Percentiles rank a stretch among this genome's conserved stretches.
These are phyloP conservation scores for Exophiala lecanii-corni DNA, from an alignment of 2,329 filamentous ascomycete species.

Conservation along the genomic window DNA sequence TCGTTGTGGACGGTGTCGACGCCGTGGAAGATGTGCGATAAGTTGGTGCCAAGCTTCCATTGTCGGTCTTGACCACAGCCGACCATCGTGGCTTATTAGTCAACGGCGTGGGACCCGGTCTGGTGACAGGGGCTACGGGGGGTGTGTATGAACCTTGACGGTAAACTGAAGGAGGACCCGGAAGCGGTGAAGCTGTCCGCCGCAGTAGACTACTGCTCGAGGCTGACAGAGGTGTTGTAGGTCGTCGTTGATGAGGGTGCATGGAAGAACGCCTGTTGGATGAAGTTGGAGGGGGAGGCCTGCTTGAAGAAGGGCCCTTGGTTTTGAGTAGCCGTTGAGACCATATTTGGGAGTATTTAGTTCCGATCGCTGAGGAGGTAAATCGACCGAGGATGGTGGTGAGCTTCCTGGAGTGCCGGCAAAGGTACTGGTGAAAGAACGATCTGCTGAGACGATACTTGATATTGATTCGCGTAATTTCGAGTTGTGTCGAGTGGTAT, in stretches of 20 bases:
- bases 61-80: slow-evolving; percentile 57
- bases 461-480: slow-evolving; percentile 89
- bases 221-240: slow-evolving; percentile 24
- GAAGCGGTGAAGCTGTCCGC: slow-evolving; percentile 22
- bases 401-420: slow-evolving; percentile 69
- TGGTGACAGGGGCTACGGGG: slow-evolving; percentile 37
- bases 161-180: slow-evolving; percentile 27
- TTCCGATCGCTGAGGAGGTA: slow-evolving; percentile 49
- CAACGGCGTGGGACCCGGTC: slow-evolving; percentile 38
- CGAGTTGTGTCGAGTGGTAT: slow-evolving; percentile 58
- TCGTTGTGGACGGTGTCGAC: slow-evolving; percentile 14
- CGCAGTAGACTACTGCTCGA: slow-evolving; percentile 14
- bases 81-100: slow-evolving; percentile 70
- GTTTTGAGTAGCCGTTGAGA: slow-evolving; percentile 25
- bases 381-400: slow-evolving; percentile 61
- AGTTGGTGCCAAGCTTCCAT: slow-evolving; percentile 31
- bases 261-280: slow-evolving; percentile 22
- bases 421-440: slow-evolving; percentile 59
- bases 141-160: slow-evolving; percentile 32
- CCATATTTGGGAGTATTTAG: slow-evolving; percentile 42
- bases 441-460: slow-evolving; percentile 78
- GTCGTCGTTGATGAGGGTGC: slow-evolving; percentile 20
- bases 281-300: slow-evolving; percentile 25
- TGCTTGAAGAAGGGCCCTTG: slow-evolving; percentile 37
- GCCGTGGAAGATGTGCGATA: slow-evolving; percentile 22